Evolutionary conservation across 371 early-diverging fungal species (phyloP), one percentile per base, ranked within the genome.

Genomic region (Ordospora pajunii): DNA sequence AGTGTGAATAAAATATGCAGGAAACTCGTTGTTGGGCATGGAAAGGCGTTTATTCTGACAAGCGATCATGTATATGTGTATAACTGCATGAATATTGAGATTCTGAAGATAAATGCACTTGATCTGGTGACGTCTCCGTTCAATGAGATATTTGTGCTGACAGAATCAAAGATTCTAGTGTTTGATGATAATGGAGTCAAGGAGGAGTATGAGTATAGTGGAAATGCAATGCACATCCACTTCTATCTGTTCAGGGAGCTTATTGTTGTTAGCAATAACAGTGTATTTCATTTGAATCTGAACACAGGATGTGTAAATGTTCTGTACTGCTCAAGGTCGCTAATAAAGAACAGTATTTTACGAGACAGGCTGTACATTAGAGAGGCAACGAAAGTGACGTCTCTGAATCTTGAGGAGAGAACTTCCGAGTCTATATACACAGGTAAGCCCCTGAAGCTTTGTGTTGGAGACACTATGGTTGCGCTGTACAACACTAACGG

Each of bases 11-110:
- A 58, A 14, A 2, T 37, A 4, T 58, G 58, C 40, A 25, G 9
- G 40, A 58, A 32, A 58, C 58, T 58, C 0, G 58, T 58, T 12
- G 19, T 19, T 37, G 58, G 58, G 37, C 58, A 58, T 14, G 14
- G n/a, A 58, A 58, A 58, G 37, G 58, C 58, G 5, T 58, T 58
- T 58, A 58, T 58, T 25, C 58, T 58, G 7, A 58, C 58, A 37
- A 40, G 17, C 10, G 32, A 37, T 2, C 58, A 58, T 32, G n/a
- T 58, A 17, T 58, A 58, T 58, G 37, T 58, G 8, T 58, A 58
- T 19, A 37, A 37, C n/a, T 1, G 40, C 2, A 58, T n/a, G 58
- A 58, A 37, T n/a, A 6, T 58, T 32, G n/a, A 17, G 37, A 58
- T 58, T 17, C 40, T 58, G 27, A 37, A 2, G 1, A 58, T 37